Evolutionary conservation across 148 eudicot species (phyloP).

Genomic region (Hydrangea macrophylla): DNA sequence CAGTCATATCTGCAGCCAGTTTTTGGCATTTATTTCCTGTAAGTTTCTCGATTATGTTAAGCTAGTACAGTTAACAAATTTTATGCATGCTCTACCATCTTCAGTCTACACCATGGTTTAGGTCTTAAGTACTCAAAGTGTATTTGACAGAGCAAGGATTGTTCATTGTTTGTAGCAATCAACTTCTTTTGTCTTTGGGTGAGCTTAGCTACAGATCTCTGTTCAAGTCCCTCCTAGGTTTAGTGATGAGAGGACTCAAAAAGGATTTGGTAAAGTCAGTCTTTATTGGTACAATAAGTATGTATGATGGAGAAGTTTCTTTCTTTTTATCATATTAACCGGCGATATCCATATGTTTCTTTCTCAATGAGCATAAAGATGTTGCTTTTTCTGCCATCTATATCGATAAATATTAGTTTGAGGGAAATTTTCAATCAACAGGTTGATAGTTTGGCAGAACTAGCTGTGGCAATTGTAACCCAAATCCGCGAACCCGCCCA

Average conservation of each 20-base stretch:
- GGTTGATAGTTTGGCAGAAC: neutral
- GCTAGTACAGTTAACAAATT: neutral
- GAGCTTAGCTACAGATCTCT: neutral
- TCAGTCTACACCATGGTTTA: neutral
- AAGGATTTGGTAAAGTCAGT: neutral
- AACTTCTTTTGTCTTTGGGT: neutral
- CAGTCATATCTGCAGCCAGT: no score
- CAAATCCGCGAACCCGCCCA: no score
- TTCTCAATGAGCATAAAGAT: no score
- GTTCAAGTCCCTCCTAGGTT: neutral
- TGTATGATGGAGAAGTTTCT: neutral
- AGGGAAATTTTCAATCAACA: neutral
- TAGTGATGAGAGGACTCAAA: neutral
- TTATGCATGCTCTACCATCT: constrained; percentile 5
- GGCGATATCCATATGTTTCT: no score
- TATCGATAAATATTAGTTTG: neutral
- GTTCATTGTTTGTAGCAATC: neutral
- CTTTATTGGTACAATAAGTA: neutral
- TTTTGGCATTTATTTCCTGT: no score
- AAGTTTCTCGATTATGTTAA: neutral
- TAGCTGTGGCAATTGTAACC: no score
- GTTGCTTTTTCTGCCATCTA: neutral
- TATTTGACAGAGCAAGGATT: neutral
- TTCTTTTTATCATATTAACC: neutral
- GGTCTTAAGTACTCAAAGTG: neutral